phyloP scores from a whole-genome alignment of 495 filamentous ascomycete genomes.

The Aspergillus sclerotiicarbonarius region DNA sequence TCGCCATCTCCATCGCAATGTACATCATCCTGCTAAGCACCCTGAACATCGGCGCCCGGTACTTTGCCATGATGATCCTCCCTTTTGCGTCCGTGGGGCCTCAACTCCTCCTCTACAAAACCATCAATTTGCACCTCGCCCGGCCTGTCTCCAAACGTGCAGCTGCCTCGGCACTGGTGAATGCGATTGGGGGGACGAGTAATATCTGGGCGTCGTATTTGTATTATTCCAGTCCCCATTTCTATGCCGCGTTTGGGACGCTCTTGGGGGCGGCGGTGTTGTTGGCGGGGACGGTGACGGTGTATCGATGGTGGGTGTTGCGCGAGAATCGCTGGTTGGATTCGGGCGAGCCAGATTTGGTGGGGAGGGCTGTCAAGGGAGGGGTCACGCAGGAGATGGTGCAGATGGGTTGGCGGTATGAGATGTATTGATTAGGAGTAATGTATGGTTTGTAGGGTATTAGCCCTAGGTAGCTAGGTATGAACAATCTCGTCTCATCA shows the following conservation, averaged over 20 bases:
- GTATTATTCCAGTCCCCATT: conserved; percentile 33
- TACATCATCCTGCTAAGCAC: conserved; percentile 29
- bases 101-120: conserved; percentile 31
- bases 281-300: conserved; percentile 29
- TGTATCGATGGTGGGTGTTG: conserved; percentile 36
- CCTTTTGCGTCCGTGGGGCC: conserved; percentile 31
- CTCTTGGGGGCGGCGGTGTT: conserved; percentile 33
- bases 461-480: no score
- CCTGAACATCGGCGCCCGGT: conserved; percentile 25
- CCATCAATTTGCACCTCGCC: conserved; percentile 29
- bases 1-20: conserved; percentile 24
- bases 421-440: conserved; percentile 32
- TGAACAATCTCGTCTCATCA: no score
- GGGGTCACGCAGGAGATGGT: conserved; percentile 43
- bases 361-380: conserved; percentile 33
- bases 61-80: conserved; percentile 31
- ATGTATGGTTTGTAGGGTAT: neutral
- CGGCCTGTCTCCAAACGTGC: conserved; percentile 30
- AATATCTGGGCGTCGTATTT: conserved; percentile 43
- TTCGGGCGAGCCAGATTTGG: conserved; percentile 28
- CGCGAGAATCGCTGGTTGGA: conserved; percentile 36
- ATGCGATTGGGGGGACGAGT: conserved; percentile 34
- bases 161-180: conserved; percentile 29
- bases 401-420: conserved; percentile 40
- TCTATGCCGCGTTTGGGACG: conserved; percentile 37